These are phyloP conservation scores for Parachlorella kessleri DNA, from an alignment of 139 green algal genomes.

Conservation along the genomic window DNA sequence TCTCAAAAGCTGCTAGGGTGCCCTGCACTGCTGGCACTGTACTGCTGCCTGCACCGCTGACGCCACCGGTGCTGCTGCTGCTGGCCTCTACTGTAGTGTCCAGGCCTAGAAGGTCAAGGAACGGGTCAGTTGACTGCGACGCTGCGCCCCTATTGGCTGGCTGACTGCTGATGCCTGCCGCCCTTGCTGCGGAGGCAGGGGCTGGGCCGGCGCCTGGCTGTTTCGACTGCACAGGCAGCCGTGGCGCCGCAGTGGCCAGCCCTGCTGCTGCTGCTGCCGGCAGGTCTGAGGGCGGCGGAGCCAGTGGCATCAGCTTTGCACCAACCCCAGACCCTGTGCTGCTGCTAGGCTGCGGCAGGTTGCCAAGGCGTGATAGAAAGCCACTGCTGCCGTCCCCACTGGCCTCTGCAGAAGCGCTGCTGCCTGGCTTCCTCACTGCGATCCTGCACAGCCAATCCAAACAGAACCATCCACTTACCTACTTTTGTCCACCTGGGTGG, in stretches of 20 bases:
- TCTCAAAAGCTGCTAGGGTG: background rate
- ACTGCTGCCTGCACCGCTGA: background rate
- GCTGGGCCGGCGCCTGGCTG: background rate
- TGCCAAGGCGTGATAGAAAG: conserved; percentile 32
- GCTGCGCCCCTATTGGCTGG: background rate
- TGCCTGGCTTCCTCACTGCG: conserved; percentile 24
- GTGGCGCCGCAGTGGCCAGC: background rate
- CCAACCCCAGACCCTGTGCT: too few relatives aligned
- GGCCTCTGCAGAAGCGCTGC: too few relatives aligned
- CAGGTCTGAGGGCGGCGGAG: conserved; percentile 13
- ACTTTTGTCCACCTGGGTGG: background rate
- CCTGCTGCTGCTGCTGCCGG: background rate
- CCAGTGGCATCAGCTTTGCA: background rate
- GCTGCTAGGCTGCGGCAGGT: background rate
- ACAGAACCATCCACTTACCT: background rate
- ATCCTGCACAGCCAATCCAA: conserved; percentile 27
- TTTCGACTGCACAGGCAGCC: background rate
- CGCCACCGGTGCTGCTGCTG: background rate
- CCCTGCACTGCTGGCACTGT: background rate
- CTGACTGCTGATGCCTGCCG: background rate
- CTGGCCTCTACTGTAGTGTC: background rate
- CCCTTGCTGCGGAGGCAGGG: background rate
- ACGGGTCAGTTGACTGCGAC: background rate
- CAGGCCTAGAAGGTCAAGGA: conserved; percentile 10
- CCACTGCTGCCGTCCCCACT: conserved; percentile 20